Conservation (phyloP, 2,329 filamentous ascomycete genomes). For the Cordyceps pruinosa region DNA sequence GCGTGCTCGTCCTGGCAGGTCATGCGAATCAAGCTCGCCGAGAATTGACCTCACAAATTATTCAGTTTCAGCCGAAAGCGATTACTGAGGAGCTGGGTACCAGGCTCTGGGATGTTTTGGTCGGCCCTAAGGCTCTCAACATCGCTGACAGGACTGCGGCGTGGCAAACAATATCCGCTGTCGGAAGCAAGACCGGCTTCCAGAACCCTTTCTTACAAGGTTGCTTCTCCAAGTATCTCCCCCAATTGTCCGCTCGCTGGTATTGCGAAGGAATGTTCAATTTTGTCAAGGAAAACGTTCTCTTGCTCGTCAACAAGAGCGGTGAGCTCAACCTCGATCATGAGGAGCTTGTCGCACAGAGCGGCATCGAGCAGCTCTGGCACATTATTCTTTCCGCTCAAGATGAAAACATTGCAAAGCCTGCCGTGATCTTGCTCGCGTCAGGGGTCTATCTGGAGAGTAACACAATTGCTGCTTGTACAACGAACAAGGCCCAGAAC, state of each 20-base stretch:
- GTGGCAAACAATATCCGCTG: constrained; percentile 60
- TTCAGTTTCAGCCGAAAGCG: constrained; percentile 53
- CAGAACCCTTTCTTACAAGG: constrained; percentile 48
- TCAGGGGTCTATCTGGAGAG: constrained; percentile 61
- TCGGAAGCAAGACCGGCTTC: constrained; percentile 33
- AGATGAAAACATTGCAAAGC: constrained; percentile 55
- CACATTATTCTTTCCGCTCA: constrained; percentile 67
- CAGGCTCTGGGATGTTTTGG: constrained; percentile 64
- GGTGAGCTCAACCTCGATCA: constrained; percentile 43
- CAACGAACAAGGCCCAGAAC: constrained; percentile 43
- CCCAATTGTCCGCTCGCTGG: constrained; percentile 46
- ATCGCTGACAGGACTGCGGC: constrained; percentile 56
- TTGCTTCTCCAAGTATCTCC: constrained; percentile 51
- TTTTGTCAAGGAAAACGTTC: constrained; percentile 50
- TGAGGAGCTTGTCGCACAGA: constrained; percentile 43
- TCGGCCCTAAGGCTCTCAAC: constrained; percentile 56
- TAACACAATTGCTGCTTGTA: constrained; percentile 41
- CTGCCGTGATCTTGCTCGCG: constrained; percentile 65
- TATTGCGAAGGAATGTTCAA: constrained; percentile 57
- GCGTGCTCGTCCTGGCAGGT: constrained; percentile 34
- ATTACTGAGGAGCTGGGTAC: constrained; percentile 56
- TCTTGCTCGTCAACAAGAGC: constrained; percentile 39
- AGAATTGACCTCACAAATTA: constrained; percentile 51
- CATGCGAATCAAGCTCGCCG: constrained; percentile 45
- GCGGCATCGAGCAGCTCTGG: constrained; percentile 70